Evolutionary conservation across 2,329 filamentous ascomycete species (phyloP), one percentile per base, ranked within the genome.

Genomic region (Phaeosphaeria sp.): DNA sequence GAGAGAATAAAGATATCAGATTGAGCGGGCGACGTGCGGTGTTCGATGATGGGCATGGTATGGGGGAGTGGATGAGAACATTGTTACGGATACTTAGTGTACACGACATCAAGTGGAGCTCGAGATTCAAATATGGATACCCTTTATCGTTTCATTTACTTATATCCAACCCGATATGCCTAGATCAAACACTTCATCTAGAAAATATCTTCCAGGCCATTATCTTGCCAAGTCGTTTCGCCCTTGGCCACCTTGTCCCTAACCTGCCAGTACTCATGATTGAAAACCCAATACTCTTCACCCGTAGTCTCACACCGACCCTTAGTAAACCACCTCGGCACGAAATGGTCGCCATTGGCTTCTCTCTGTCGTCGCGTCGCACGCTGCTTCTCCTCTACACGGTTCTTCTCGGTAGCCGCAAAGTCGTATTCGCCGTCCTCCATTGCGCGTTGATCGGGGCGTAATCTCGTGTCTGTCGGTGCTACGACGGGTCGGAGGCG

Each of bases 341-440:
- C 78, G 72, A 95, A 98, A 59, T 94, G 89, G 62, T 96, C 90
- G 3, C 95, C 95, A 2, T 80, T 85, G 27, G 85, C 84, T 78
- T 99, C 94, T 22, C 93, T 84, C 57, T 84, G 80, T 54, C 91
- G 81, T 60, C 95, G 82, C 57, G 89, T 89, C 10, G 89, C 88
- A 58, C 95, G 85, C 82, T 99, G 95, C 63, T 89, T 93, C 80
- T 97, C 91, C 78, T 99, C 95, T 0, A 99, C 86, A 1, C 95
- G 85, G 72, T 94, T 95, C 86, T 99, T 99, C 82, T 99, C 95
- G 5, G 86, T 87, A 0, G 94, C 95, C 1, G 95, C 95, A 58
- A 95, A 84, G 71, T 98, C 94, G 73, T 99, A 99, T 78, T 93
- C 87, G n/a, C 94, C 95, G 60, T 98, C 93, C 76, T 99, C 95